phyloP scores from a whole-genome alignment of 257 asterid genomes.

The Nicotiana tabacum region DNA sequence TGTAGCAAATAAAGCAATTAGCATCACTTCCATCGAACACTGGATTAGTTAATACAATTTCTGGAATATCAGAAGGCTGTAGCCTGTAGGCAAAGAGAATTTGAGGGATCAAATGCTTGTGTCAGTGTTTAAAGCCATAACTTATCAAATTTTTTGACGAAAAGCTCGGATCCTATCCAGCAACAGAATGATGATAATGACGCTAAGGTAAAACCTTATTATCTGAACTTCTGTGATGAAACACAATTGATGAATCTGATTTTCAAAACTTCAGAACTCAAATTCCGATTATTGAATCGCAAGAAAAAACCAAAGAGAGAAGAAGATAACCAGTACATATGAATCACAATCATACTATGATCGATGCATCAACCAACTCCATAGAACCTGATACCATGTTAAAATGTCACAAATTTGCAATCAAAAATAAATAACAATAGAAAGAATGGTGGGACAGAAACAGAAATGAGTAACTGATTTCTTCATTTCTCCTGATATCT shows the following conservation, averaged over 20 bases:
- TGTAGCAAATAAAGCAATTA: not conserved
- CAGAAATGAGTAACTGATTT: not conserved
- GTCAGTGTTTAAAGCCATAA: not conserved
- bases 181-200: not conserved
- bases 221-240: not conserved
- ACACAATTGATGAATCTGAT: not conserved
- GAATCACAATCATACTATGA: not conserved
- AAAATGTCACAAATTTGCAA: not conserved
- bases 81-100: too few species aligned
- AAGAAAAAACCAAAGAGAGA: not conserved
- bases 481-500: not conserved
- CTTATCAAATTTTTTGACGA: not conserved
- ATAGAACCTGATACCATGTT: not conserved
- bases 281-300: not conserved
- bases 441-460: not conserved
- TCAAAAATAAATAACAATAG: not conserved
- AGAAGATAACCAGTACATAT: not conserved
- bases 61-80: not conserved
- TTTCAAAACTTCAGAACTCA: not conserved
- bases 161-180: not conserved
- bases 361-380: not conserved
- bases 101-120: not conserved
- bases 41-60: not conserved
- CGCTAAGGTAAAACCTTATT: not conserved
- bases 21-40: not conserved